These are phyloP conservation scores for Roridomyces roridus DNA, from an alignment of 768 basidiomycete species.

Conservation along the genomic window DNA sequence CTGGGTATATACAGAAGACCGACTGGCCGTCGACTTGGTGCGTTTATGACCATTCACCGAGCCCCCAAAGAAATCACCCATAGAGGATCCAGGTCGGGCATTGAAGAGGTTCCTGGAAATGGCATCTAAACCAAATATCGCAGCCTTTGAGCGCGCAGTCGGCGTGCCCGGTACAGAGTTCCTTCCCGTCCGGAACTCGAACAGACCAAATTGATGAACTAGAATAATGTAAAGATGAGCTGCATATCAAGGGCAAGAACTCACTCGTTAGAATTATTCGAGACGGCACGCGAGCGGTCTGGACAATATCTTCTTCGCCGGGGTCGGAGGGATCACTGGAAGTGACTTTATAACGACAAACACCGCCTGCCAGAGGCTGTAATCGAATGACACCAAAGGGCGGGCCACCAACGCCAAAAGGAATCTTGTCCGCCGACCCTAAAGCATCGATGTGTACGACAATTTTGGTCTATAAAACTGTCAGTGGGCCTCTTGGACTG, in stretches of 20 bases:
- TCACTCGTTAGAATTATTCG: conserved; percentile 84
- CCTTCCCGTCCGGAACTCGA: conserved; percentile 80
- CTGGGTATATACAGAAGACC: conserved; percentile 75
- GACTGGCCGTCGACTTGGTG: conserved; percentile 71
- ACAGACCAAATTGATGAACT: conserved; percentile 91
- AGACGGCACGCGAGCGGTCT: conserved; percentile 73
- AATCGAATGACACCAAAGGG: conserved; percentile 84
- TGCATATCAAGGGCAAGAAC: conserved; percentile 31
- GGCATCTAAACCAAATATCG: conserved; percentile 89
- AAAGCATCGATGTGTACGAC: conserved; percentile 85
- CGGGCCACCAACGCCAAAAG: conserved; percentile 70
- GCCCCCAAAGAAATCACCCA: conserved; percentile 79
- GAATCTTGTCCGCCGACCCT: conserved; percentile 78
- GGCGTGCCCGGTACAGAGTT: conserved; percentile 87
- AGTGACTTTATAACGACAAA: conserved; percentile 79
- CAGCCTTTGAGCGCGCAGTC: conserved; percentile 76
- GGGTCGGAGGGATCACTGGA: conserved; percentile 79
- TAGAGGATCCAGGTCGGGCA: conserved; percentile 66
- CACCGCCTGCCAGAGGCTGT: conserved; percentile 83
- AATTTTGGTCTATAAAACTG: conserved; percentile 73
- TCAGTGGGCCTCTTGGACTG: conserved; percentile 9
- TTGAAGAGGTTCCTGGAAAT: conserved; percentile 91
- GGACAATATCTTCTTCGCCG: conserved; percentile 82
- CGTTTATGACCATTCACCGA: conserved; percentile 73
- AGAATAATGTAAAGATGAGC: conserved; percentile 1